These are phyloP conservation scores for Panicum hallii DNA, from an alignment of 202 grass and related monocot species.

Conservation along the genomic window DNA sequence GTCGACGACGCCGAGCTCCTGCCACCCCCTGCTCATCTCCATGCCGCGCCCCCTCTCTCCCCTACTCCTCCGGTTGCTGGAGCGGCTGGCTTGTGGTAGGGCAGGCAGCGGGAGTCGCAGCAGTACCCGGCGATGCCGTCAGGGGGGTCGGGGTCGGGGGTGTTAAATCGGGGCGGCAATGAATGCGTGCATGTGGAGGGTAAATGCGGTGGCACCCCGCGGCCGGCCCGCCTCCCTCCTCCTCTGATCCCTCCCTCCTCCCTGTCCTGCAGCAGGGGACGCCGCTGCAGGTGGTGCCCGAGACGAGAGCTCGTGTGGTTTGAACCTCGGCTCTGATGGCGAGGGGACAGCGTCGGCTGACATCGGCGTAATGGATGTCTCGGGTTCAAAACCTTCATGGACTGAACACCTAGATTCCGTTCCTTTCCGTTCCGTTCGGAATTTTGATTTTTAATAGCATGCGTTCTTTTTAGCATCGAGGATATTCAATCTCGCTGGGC, in stretches of 20 bases:
- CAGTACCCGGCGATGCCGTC: slow-evolving; percentile 40
- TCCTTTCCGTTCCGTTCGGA: too few relatives aligned
- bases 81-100: slow-evolving; percentile 30
- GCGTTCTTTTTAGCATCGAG: too few relatives aligned
- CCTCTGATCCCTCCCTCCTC: slow-evolving; percentile 1
- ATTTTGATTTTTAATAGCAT: too few relatives aligned
- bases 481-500: too few relatives aligned
- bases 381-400: too few relatives aligned
- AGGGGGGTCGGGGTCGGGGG: slow-evolving; percentile 15
- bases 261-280: slow-evolving; percentile 13
- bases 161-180: slow-evolving; percentile 71
- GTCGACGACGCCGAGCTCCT: slow-evolving; percentile 88
- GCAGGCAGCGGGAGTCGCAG: neutral
- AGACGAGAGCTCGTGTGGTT: slow-evolving; percentile 10
- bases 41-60: slow-evolving; percentile 3
- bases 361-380: too few relatives aligned
- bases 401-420: too few relatives aligned
- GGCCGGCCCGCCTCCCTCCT: slow-evolving; percentile 33
- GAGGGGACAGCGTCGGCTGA: neutral
- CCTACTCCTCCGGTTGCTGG: neutral
- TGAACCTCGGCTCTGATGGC: slow-evolving; percentile 4
- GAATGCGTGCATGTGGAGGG: slow-evolving; percentile 84
- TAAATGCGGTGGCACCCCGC: slow-evolving; percentile 65
- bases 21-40: slow-evolving; percentile 74
- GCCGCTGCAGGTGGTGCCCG: neutral